A percentile compares a stretch with the other conserved stretches of the same genome.
Conservation (phyloP, 768 basidiomycete genomes). For the Rubroboletus satanas region DNA sequence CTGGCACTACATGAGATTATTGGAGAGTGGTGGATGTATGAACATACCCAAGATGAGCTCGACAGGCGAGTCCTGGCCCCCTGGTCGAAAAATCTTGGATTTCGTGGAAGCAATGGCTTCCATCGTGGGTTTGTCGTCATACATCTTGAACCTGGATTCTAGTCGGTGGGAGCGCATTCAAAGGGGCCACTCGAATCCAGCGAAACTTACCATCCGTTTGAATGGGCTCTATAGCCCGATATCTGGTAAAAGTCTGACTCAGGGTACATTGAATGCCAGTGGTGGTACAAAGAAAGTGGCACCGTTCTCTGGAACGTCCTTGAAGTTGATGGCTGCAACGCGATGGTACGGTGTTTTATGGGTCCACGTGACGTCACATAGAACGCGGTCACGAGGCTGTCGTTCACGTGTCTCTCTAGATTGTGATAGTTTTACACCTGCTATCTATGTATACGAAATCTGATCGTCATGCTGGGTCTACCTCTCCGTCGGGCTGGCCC, state of each 20-base stretch:
- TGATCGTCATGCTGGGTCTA: slow-evolving; percentile 1
- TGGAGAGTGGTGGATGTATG: neutral
- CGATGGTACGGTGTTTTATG: neutral
- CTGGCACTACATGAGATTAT: slow-evolving; percentile 23
- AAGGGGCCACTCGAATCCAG: neutral
- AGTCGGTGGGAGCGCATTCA: neutral
- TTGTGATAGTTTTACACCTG: neutral
- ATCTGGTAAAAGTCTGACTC: slow-evolving; percentile 28
- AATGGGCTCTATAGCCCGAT: slow-evolving; percentile 27
- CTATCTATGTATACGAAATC: neutral
- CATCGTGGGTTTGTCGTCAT: slow-evolving; percentile 36
- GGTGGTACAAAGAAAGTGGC: neutral
- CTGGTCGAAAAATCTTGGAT: slow-evolving; percentile 31
- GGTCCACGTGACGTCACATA: neutral
- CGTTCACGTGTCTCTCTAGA: neutral
- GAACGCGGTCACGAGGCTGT: slow-evolving; percentile 1
- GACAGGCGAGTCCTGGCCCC: slow-evolving; percentile 26
- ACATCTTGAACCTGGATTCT: slow-evolving; percentile 25
- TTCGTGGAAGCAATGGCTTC: slow-evolving; percentile 24
- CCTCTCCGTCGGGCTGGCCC: slow-evolving; percentile 6
- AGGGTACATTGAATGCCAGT: slow-evolving; percentile 4
- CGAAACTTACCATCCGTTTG: slow-evolving; percentile 22
- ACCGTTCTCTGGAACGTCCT: neutral
- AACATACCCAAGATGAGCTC: slow-evolving; percentile 44
- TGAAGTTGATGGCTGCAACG: too few species aligned